Percentiles rank a stretch among this genome's conserved stretches.
Evolutionary conservation across 805 yeast genomes (phyloP).

Genomic region (Lachancea kluyveri): DNA sequence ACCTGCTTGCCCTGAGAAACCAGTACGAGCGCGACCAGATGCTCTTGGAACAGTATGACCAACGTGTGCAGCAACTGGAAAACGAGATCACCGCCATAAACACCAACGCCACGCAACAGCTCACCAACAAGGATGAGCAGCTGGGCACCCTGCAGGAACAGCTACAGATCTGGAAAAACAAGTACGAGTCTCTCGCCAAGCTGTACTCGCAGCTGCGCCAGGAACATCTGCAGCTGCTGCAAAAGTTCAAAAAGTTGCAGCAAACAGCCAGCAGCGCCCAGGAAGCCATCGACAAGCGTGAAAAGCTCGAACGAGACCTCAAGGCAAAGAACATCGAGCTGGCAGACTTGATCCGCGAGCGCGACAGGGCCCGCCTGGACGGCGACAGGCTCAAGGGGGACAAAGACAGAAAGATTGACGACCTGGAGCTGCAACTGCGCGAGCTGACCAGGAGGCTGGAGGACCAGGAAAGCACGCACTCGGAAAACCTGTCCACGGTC

Average conservation of each 20-base stretch:
- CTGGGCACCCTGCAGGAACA: constrained; percentile 66
- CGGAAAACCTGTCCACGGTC: constrained; percentile 59
- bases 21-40: constrained; percentile 84
- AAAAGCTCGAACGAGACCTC: constrained; percentile 72
- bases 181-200: constrained; percentile 85
- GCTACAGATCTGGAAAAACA: constrained; percentile 68
- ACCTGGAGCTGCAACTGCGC: too few relatives aligned
- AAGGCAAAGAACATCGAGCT: constrained; percentile 81
- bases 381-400: constrained; percentile 49
- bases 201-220: constrained; percentile 86
- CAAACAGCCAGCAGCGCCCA: constrained; percentile 86
- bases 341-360: constrained; percentile 82
- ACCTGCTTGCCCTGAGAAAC: constrained; percentile 62
- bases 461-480: too few relatives aligned
- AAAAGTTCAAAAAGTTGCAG: constrained; percentile 74
- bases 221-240: constrained; percentile 76
- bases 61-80: constrained; percentile 76
- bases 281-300: constrained; percentile 80
- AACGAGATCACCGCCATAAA: constrained; percentile 57
- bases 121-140: constrained; percentile 71
- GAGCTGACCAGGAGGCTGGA: too few relatives aligned
- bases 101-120: constrained; percentile 62
- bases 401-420: too few relatives aligned
- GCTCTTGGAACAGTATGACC: constrained; percentile 80
- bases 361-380: constrained; percentile 83